A percentile compares a stretch with the other conserved stretches of the same genome.
Evolutionary conservation across 176 grass and related monocot species (phyloP).

Genomic region (Cenchrus purpureus): DNA sequence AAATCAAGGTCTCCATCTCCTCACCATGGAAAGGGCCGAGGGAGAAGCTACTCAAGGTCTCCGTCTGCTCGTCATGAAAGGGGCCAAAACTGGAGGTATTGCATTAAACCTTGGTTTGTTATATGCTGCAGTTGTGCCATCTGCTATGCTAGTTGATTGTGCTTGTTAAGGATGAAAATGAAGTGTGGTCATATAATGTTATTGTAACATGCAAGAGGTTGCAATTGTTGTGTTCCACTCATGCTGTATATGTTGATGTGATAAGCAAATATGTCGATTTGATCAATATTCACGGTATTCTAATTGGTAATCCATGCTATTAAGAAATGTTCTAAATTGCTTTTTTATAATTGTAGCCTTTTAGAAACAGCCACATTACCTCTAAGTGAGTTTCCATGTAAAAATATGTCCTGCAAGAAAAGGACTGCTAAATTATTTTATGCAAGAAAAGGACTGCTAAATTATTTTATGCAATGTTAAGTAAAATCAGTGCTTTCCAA

Average conservation of each 20-base stretch:
- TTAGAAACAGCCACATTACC: not conserved
- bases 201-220: not conserved
- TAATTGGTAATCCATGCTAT: not conserved
- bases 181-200: not conserved
- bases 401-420: not conserved
- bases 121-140: not conserved
- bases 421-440: no score
- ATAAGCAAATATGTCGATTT: not conserved
- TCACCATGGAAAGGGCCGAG: conserved; percentile 38
- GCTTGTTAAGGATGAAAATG: not conserved
- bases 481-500: not conserved
- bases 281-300: not conserved
- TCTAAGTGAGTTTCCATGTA: not conserved
- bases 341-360: not conserved
- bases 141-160: not conserved
- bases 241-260: not conserved
- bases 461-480: not conserved
- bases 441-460: not conserved
- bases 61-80: conserved; percentile 63
- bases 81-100: conserved; percentile 52
- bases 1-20: conserved; percentile 67
- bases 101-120: not conserved
- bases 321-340: not conserved
- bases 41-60: conserved; percentile 68
- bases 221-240: not conserved